Conservation (phyloP, 2,329 filamentous ascomycete species). For the Colletotrichum siamense region DNA sequence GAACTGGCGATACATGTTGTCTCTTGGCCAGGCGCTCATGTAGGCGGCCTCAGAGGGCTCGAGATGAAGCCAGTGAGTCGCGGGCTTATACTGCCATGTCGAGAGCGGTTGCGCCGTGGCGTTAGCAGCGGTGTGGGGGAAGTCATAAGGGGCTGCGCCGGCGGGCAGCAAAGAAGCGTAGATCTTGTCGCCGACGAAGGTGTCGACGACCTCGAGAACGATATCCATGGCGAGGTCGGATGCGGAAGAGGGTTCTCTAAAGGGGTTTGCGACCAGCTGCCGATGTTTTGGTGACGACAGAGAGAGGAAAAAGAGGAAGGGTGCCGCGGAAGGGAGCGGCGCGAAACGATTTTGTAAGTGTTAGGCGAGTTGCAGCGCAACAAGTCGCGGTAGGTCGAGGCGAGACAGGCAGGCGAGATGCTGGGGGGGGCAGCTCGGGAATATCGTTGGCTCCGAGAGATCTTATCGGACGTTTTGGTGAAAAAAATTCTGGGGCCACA, state of each 20-base stretch:
- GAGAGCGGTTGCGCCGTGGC: constrained; percentile 62
- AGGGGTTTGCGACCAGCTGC: background rate
- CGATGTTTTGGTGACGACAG: background rate
- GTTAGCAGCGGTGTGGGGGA: constrained; percentile 54
- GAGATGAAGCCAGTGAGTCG: constrained; percentile 72
- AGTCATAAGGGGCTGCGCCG: constrained; percentile 57
- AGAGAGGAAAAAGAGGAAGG: background rate
- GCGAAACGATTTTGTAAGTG: background rate
- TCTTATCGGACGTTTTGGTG: constrained; percentile 2
- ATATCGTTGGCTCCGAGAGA: constrained; percentile 3
- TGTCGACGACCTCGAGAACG: constrained; percentile 85
- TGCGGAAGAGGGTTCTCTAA: background rate
- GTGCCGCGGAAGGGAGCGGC: background rate
- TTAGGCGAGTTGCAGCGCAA: background rate
- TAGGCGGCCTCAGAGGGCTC: constrained; percentile 79
- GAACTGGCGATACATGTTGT: constrained; percentile 78
- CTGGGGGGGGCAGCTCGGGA: background rate
- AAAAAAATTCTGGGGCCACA: background rate
- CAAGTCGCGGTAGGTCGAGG: background rate
- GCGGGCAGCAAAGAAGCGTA: constrained; percentile 77
- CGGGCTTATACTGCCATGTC: constrained; percentile 73
- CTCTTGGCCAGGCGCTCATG: constrained; percentile 76
- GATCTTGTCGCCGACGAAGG: constrained; percentile 78
- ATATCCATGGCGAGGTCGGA: constrained; percentile 76
- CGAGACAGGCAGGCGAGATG: background rate